Base-by-base conservation (phyloP, 495 filamentous ascomycete species). In the Xylaria intraflava region DNA sequence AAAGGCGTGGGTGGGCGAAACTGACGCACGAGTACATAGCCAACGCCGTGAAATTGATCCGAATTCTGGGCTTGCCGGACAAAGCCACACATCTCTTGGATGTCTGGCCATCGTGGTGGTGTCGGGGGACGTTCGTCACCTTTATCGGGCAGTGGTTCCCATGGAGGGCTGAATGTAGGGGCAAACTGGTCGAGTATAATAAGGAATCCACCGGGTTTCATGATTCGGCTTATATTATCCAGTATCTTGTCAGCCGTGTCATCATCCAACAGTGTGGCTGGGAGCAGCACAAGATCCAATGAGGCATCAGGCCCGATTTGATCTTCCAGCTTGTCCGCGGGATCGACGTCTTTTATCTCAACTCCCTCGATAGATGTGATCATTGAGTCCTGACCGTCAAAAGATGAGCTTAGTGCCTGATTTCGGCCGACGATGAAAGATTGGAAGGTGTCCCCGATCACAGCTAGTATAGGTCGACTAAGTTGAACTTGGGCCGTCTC, bases 171-270 rank as follows among this genome's bases (percentile, higher is more conserved):
- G 26, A 31, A 6, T 9, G 43, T 5, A 16, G 40, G 20, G 39
- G 20, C 12, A 14, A 27, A 52, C 2, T 53, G 49, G 8, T 73
- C 49, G 0, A 71, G n/a, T 8, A 77, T 41, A 6, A 77, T 9
- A n/a, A 77, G 49, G 55, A 72, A 75, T 3, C 65, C 72, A 1
- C 69, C 72, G 7, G 65, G 64, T 17, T 62, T 65, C 70, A 75
- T 75, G 48, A 68, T 48, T 1, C 36, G 14, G 2, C 59, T 29
- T 17, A 76, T 50, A 6, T 45, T 55, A 16, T 60, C 51, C 0
- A 76, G 40, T 3, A 52, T 46, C 2, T 31, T 33, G 0, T 36
- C 23, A 0, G 33, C 39, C 6, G 60, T 42, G 0, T 57, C 39
- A 1, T 53, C 14, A 16, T 66, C 59, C 11, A 73, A 46, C 24